Evolutionary conservation across 192 early-diverging fungal species (phyloP), one percentile per base, ranked within the genome.

Genomic region (Coemansia sp.): DNA sequence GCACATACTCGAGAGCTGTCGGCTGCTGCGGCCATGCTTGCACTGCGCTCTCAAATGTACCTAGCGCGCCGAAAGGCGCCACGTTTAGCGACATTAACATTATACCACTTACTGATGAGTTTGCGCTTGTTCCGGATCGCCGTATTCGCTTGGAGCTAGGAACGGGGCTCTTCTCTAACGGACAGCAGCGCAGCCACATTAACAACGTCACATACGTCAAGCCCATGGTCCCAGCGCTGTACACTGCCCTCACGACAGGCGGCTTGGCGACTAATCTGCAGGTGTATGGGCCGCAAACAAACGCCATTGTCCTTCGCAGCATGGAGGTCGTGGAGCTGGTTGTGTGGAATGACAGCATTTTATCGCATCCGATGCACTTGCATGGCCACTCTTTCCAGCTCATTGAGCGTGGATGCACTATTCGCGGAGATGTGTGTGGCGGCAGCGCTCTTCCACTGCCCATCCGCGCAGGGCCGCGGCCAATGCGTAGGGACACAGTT

Each of bases 381-480:
- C 94, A 95, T 75, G 91, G 91, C 4, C 89, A 91, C 67, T 65
- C 64, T 2, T 94, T 95, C 86, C 90, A 93, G 71, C 72, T 95
- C 27, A 84, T 89, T 25, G 86, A 79, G 43, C 81, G 78, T 31
- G 85, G 88, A n/a, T n/a, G n/a, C n/a, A n/a, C n/a, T n/a, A n/a
- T n/a, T n/a, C n/a, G n/a, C n/a, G n/a, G n/a, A n/a, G n/a, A n/a
- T n/a, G n/a, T n/a, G n/a, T n/a, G n/a, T n/a, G n/a, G n/a, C n/a
- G n/a, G n/a, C n/a, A n/a, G n/a, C n/a, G n/a, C n/a, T n/a, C n/a
- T n/a, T n/a, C n/a, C n/a, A n/a, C n/a, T 41, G 14, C 14, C 40
- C 4, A 41, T 41, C 40, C 40, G 40, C 14, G 17, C 40, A 41
- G 17, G 17, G 17, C n/a, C n/a, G 40, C 40, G 40, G 12, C 54